phyloP scores from a whole-genome alignment of 768 basidiomycete genomes.

The Agaricus blazei region DNA sequence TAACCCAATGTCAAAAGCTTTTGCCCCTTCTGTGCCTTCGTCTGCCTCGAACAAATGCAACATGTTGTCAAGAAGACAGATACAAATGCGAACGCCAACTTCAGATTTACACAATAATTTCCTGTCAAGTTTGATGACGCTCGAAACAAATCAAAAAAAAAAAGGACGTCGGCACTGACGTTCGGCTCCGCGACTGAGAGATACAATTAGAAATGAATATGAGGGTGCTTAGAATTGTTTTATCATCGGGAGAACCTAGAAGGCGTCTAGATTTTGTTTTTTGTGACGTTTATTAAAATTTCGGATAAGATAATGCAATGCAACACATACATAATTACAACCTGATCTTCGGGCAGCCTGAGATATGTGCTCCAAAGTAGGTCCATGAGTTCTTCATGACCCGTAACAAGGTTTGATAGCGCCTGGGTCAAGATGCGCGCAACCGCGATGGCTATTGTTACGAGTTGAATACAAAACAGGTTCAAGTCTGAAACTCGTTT shows the following conservation, averaged over 20 bases:
- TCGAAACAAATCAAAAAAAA: slow-evolving; percentile 2
- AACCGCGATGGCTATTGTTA: slow-evolving; percentile 46
- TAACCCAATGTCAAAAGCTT: slow-evolving; percentile 76
- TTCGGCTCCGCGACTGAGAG: slow-evolving; percentile 47
- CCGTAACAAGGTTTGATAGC: slow-evolving; percentile 80
- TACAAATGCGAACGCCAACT: slow-evolving; percentile 61
- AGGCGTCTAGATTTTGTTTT: slow-evolving; percentile 34
- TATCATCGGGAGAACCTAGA: slow-evolving; percentile 59
- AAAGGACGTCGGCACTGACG: slow-evolving; percentile 36
- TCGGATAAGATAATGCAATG: slow-evolving; percentile 7
- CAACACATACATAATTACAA: slow-evolving; percentile 62
- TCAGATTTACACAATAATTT: slow-evolving; percentile 46
- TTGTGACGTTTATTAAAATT: slow-evolving; percentile 4
- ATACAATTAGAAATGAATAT: slow-evolving; percentile 73
- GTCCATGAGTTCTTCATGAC: slow-evolving; percentile 53
- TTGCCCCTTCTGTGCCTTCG: slow-evolving; percentile 57
- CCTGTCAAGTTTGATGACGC: slow-evolving; percentile 27
- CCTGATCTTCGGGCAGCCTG: slow-evolving; percentile 65
- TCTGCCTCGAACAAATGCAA: slow-evolving; percentile 64
- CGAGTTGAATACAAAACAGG: slow-evolving; percentile 9
- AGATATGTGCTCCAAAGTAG: slow-evolving; percentile 62
- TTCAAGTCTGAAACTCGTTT: not conserved
- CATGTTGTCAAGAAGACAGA: slow-evolving; percentile 67
- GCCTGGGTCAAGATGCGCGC: slow-evolving; percentile 71
- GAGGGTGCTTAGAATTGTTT: slow-evolving; percentile 54